A percentile compares a stretch with the other conserved stretches of the same genome.
Evolutionary conservation across 306 rosid genomes (phyloP).

Genomic region (Lablab purpureus): DNA sequence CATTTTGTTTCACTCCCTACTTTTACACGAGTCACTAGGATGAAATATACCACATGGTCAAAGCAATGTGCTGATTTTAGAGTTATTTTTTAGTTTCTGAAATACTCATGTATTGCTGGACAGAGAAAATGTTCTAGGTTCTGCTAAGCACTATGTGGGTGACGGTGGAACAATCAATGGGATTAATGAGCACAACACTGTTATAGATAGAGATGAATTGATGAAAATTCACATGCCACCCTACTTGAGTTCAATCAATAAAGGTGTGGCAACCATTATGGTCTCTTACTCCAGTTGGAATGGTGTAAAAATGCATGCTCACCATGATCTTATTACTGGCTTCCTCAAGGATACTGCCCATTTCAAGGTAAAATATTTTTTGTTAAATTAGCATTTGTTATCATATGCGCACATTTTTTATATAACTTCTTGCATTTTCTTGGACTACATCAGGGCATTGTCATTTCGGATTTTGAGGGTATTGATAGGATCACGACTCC

Average conservation of each 20-base stretch:
- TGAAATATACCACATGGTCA: neutral
- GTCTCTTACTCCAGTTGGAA: constrained; percentile 65
- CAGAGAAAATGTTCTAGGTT: constrained; percentile 52
- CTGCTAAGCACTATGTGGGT: constrained; percentile 59
- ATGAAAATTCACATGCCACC: constrained; percentile 57
- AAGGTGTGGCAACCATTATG: constrained; percentile 60
- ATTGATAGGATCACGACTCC: constrained; percentile 58
- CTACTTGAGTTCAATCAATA: constrained; percentile 45
- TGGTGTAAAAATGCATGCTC: constrained; percentile 59
- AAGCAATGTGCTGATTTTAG: constrained; percentile 9
- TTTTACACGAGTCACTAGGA: neutral
- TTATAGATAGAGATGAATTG: constrained; percentile 46
- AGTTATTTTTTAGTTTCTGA: constrained; percentile 38
- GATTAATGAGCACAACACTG: constrained; percentile 53
- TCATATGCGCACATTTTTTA: neutral
- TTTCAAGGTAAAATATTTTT: constrained; percentile 49
- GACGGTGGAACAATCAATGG: constrained; percentile 59
- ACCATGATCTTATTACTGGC: constrained; percentile 52
- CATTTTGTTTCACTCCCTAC: too few relatives aligned
- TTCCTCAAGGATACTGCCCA: constrained; percentile 52
- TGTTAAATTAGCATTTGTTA: constrained; percentile 2
- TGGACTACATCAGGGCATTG: constrained; percentile 55
- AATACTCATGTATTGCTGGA: constrained; percentile 11
- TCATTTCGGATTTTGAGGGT: constrained; percentile 62
- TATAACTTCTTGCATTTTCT: constrained; percentile 3